Base-by-base conservation (phyloP, 192 early-diverging fungal species). In the Gonapodya sp. region DNA sequence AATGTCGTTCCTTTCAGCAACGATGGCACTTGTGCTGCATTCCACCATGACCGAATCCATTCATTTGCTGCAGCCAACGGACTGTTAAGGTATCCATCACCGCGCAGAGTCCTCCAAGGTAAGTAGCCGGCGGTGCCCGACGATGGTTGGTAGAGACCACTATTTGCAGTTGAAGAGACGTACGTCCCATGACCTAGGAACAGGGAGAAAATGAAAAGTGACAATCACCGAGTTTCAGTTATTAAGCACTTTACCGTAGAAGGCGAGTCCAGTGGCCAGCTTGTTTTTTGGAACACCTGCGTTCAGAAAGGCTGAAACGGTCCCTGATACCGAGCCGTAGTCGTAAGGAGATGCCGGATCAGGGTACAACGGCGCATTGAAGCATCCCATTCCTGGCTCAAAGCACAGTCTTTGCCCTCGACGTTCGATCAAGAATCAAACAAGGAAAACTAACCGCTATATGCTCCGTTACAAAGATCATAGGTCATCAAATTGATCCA, bases 401-500 rank as follows among this genome's bases (percentile, higher is more conserved):
- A n/a, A n/a, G n/a, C n/a, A n/a, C n/a, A n/a, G n/a, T n/a, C n/a
- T n/a, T n/a, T n/a, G n/a, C n/a, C n/a, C n/a, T n/a, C n/a, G n/a
- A n/a, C n/a, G n/a, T n/a, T n/a, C n/a, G n/a, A n/a, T n/a, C n/a
- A n/a, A n/a, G n/a, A n/a, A n/a, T n/a, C n/a, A n/a, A n/a, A n/a
- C n/a, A n/a, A n/a, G n/a, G n/a, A n/a, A n/a, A n/a, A n/a, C n/a
- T n/a, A n/a, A n/a, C n/a, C n/a, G n/a, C n/a, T n/a, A n/a, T n/a
- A n/a, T n/a, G n/a, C n/a, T n/a, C 8, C 8, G 24, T 64, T 64
- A 24, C 46, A 64, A 16, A 77, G 16, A 34, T 77, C 75, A 33
- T 77, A 77, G 2, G 75, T 77, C 75, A 77, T 77, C 8, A 77
- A 8, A 34, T 77, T 77, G 8, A 77, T 31, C 75, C 75, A 77